These are phyloP conservation scores for Lyophyllum decastes DNA, from an alignment of 768 basidiomycete species.

Conservation along the genomic window DNA sequence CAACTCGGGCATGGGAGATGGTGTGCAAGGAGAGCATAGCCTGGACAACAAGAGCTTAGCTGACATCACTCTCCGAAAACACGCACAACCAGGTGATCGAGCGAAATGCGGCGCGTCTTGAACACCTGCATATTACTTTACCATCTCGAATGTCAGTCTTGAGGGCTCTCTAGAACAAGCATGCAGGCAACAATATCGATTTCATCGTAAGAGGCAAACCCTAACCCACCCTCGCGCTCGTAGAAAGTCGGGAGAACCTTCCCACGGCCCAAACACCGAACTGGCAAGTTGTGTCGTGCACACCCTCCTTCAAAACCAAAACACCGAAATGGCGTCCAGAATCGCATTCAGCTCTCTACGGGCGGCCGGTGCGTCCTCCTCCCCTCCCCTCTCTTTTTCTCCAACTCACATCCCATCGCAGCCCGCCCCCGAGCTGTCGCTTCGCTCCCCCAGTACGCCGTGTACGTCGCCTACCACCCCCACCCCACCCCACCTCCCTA, in stretches of 20 bases:
- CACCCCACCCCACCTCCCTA: neutral
- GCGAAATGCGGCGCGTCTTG: too few relatives aligned
- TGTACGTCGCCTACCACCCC: conserved; percentile 44
- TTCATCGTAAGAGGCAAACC: too few relatives aligned
- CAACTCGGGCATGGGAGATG: neutral
- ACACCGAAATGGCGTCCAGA: conserved; percentile 63
- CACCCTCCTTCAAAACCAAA: conserved; percentile 25
- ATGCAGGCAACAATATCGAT: too few relatives aligned
- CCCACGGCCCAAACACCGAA: conserved; percentile 34
- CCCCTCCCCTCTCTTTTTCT: too few relatives aligned
- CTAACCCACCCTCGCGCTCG: conserved; percentile 34
- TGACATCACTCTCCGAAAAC: too few relatives aligned
- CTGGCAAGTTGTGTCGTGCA: conserved; percentile 28
- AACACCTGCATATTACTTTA: too few relatives aligned
- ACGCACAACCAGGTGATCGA: too few relatives aligned
- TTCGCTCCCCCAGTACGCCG: conserved; percentile 39
- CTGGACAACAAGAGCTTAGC: too few relatives aligned
- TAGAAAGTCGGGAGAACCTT: conserved; percentile 40
- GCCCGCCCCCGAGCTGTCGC: conserved; percentile 59
- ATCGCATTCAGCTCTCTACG: conserved; percentile 67
- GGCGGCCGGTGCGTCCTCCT: conserved; percentile 49
- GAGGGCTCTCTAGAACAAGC: too few relatives aligned
- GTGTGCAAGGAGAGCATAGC: neutral
- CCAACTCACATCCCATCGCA: conserved; percentile 20
- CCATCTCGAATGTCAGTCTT: too few relatives aligned